Evolutionary conservation across 2,329 filamentous ascomycete genomes (phyloP).

Genomic region (Alternaria burnsii): DNA sequence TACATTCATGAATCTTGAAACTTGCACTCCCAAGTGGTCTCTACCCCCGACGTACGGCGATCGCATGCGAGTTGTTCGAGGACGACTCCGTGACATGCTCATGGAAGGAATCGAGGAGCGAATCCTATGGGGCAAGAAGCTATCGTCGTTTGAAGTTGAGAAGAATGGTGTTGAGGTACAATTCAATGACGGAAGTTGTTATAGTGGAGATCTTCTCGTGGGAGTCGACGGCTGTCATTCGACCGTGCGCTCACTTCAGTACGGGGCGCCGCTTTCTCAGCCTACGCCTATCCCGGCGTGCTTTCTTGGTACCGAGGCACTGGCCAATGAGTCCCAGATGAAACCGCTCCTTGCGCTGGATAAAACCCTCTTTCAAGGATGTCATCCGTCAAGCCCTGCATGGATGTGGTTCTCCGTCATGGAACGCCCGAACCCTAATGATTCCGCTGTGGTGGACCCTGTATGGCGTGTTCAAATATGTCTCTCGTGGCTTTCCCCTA

Average conservation of each 20-base stretch:
- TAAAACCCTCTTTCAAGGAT: not conserved
- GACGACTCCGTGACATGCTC: not conserved
- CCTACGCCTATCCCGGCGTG: not conserved
- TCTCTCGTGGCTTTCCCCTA: not conserved
- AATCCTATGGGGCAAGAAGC: not conserved
- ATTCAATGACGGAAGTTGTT: not conserved
- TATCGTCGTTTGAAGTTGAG: not conserved
- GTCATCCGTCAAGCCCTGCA: not conserved
- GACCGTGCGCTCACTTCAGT: not conserved
- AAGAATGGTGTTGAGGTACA: not conserved
- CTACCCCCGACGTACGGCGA: not conserved
- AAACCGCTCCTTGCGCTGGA: not conserved
- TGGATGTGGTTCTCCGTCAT: not conserved
- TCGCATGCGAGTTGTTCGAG: not conserved
- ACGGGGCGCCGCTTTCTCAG: not conserved
- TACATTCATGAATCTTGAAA: not conserved
- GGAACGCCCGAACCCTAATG: not conserved
- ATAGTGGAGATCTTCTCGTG: not conserved
- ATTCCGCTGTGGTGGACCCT: not conserved
- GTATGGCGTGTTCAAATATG: not conserved
- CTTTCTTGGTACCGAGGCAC: not conserved
- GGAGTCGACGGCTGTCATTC: not conserved
- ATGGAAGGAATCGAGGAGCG: not conserved
- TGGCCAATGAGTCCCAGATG: not conserved
- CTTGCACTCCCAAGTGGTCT: not conserved